Evolutionary conservation across 345 rosid genomes (phyloP).

Genomic region (Lumnitzera littorea): DNA sequence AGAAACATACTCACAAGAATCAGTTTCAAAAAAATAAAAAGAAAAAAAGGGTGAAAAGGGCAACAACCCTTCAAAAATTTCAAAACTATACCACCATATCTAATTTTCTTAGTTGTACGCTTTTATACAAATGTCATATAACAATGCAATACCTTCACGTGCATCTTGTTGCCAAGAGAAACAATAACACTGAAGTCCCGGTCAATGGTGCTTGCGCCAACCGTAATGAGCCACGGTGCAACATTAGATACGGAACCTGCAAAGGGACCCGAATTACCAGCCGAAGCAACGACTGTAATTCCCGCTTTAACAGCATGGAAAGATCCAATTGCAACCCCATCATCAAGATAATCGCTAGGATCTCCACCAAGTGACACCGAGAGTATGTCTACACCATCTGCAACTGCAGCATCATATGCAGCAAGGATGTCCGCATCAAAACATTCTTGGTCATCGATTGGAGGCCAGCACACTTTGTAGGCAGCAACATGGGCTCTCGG

Average conservation of each 20-base stretch:
- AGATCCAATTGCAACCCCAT: slow-evolving; percentile 11
- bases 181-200: slow-evolving; percentile 47
- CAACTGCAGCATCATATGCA: slow-evolving; percentile 27
- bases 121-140: too few species aligned
- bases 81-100: too few species aligned
- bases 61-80: too few species aligned
- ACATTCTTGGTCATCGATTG: slow-evolving; percentile 10
- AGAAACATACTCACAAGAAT: not conserved
- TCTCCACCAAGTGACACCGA: slow-evolving; percentile 19
- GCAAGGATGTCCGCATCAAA: slow-evolving; percentile 31
- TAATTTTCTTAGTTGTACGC: too few species aligned
- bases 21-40: too few species aligned
- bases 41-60: too few species aligned
- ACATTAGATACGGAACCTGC: slow-evolving; percentile 40
- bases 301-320: slow-evolving; percentile 16
- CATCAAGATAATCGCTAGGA: slow-evolving; percentile 3
- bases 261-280: slow-evolving; percentile 71
- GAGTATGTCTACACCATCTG: slow-evolving; percentile 27
- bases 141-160: slow-evolving; percentile 32
- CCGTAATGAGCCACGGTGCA: slow-evolving; percentile 71
- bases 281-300: slow-evolving; percentile 23
- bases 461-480: slow-evolving; percentile 29
- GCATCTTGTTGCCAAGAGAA: slow-evolving; percentile 33
- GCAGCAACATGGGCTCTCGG: slow-evolving; percentile 33
- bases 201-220: slow-evolving; percentile 74